Evolutionary conservation across 345 rosid genomes (phyloP), one percentile per base, ranked within the genome.

Genomic region (Camelina laxa): DNA sequence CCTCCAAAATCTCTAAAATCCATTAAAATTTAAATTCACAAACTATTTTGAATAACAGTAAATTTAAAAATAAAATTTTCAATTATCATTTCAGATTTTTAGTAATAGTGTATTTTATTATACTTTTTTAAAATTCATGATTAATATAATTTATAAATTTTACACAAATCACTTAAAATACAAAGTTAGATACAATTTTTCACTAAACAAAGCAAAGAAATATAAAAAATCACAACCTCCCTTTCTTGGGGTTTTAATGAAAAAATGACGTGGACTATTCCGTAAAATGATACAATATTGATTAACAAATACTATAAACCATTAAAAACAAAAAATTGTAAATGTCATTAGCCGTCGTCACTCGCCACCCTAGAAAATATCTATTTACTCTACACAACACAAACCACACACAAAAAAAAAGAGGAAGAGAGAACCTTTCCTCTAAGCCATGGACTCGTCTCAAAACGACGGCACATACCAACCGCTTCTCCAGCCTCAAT

Each of bases 401-500:
- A 30, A 3, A 2, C 21, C 56, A 47, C 55, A 31, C 44, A 65
- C 30, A 65, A 6, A 58, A n/a, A 17, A 0, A 35, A 0, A 17
- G 1, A 15, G 3, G 47, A 12, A 31, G 27, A 65, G 0, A 42
- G 30, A 31, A 53, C 44, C 30, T 6, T 30, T 16, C 47, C 44
- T 64, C 57, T 47, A 41, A 21, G 41, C 13, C n/a, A 65, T 65
- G 70, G 70, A 49, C 30, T 49, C 70, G 8, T 65, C 45, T 48
- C 70, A 19, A 65, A 49, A 33, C 30, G 74, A 70, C 19, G 74
- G 35, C 65, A 57, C 33, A 7, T 3, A 45, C 65, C n/a, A 70
- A 9, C 57, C 65, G 0, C 74, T 75, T 41, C 69, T 75, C 74
- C 45, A 51, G 0, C 57, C 79, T 21, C 39, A 24, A 12, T 30